Conservation (phyloP, 1,139 yeast genomes). For the Geotrichum candidum region DNA sequence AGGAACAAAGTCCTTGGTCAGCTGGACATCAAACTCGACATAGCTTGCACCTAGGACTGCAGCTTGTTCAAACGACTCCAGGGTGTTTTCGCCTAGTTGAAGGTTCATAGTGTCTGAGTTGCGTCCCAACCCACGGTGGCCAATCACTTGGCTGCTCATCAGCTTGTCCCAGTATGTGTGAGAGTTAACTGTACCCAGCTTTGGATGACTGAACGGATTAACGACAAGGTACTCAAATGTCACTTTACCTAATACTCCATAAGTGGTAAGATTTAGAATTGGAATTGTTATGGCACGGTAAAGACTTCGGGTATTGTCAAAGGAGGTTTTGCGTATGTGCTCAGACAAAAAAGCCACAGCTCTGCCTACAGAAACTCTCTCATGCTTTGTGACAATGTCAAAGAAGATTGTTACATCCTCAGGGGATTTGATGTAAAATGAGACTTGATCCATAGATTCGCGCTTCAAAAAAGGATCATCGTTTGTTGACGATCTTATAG, state of each 20-base stretch:
- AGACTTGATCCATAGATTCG: constrained; percentile 68
- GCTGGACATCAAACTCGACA: constrained; percentile 87
- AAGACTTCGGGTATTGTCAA: constrained; percentile 55
- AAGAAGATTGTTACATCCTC: constrained; percentile 59
- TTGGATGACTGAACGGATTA: constrained; percentile 67
- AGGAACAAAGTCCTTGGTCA: constrained; percentile 89
- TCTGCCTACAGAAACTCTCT: constrained; percentile 60
- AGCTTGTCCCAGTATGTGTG: constrained; percentile 90
- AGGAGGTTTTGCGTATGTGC: constrained; percentile 65
- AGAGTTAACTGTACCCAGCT: constrained; percentile 60
- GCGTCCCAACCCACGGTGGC: constrained; percentile 94
- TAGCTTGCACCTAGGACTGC: constrained; percentile 82
- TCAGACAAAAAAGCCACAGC: constrained; percentile 72
- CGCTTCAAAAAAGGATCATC: background rate
- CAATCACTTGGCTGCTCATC: constrained; percentile 86
- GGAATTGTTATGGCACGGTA: constrained; percentile 67
- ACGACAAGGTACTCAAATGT: constrained; percentile 71
- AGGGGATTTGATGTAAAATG: constrained; percentile 56
- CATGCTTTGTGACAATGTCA: constrained; percentile 89
- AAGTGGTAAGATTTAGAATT: constrained; percentile 60
- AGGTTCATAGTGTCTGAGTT: constrained; percentile 67
- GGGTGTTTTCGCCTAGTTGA: constrained; percentile 93
- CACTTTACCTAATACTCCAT: constrained; percentile 72
- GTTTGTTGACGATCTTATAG: constrained; percentile 7
- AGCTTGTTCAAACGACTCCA: constrained; percentile 93